phyloP scores from a whole-genome alignment of 1,139 yeast species.

The Zygosaccharomyces pseudobailii region DNA sequence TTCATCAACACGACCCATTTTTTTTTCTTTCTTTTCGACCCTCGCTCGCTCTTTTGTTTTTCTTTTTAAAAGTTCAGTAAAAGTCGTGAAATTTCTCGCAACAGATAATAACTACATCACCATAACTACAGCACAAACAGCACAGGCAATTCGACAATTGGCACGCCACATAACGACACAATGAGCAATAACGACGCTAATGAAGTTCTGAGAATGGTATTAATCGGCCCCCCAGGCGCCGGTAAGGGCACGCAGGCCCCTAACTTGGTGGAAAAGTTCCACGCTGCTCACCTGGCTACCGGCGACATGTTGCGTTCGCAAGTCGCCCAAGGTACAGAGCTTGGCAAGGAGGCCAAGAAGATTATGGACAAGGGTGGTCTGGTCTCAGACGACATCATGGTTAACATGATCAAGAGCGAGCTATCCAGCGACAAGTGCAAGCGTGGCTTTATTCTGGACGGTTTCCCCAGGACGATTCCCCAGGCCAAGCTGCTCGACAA shows the following conservation, averaged over 20 bases:
- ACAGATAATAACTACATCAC: not conserved
- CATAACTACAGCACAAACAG: not conserved
- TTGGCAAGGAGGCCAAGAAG: constrained; percentile 94
- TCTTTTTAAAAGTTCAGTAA: not conserved
- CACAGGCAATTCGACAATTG: not conserved
- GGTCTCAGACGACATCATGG: constrained; percentile 96
- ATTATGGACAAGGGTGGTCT: constrained; percentile 99
- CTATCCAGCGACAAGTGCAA: constrained; percentile 81
- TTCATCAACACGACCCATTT: not conserved
- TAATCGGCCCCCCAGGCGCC: constrained; percentile 99
- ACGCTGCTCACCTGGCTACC: constrained; percentile 97
- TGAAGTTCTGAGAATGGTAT: constrained; percentile 63
- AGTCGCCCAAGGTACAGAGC: constrained; percentile 83
- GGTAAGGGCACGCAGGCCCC: constrained; percentile 99
- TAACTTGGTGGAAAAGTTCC: constrained; percentile 86
- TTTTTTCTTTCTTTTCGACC: not conserved
- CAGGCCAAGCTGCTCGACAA: constrained; percentile 96
- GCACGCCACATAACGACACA: not conserved
- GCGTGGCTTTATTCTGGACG: constrained; percentile 93
- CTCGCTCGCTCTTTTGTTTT: not conserved
- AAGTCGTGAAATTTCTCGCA: not conserved
- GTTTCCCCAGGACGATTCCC: constrained; percentile 99
- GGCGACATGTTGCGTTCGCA: constrained; percentile 99
- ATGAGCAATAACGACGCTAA: not conserved
- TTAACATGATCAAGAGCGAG: constrained; percentile 91